A percentile compares a stretch with the other conserved stretches of the same genome.
Conservation (phyloP, 2,329 filamentous ascomycete species). For the Aspergillus awamori region DNA sequence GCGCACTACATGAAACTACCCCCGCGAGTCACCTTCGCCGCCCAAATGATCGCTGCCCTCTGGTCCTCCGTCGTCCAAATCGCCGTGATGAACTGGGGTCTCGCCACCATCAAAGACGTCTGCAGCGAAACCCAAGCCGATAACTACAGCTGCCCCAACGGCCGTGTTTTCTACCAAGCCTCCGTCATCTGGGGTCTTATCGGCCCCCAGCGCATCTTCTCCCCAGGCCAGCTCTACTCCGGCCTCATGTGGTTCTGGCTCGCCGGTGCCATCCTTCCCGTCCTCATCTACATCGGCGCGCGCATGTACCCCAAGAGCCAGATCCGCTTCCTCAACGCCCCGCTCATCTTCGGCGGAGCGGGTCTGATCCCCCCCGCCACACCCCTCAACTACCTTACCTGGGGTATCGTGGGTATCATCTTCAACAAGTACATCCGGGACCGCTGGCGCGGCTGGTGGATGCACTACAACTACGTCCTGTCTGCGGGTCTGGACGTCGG, state of each 20-base stretch:
- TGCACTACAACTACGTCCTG: conserved; percentile 76
- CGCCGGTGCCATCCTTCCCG: conserved; percentile 63
- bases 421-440: conserved; percentile 71
- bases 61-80: conserved; percentile 56
- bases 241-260: conserved; percentile 72
- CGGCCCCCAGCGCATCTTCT: conserved; percentile 71
- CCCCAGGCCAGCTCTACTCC: conserved; percentile 63
- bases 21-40: conserved; percentile 55
- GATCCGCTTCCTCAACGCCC: conserved; percentile 68
- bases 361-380: conserved; percentile 69
- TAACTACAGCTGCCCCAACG: conserved; percentile 62
- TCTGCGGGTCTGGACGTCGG: conserved; percentile 72
- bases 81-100: conserved; percentile 48
- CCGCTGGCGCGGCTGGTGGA: conserved; percentile 71
- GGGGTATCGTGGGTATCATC: conserved; percentile 67
- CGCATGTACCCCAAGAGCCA: conserved; percentile 63
- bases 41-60: conserved; percentile 54
- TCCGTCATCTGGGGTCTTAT: conserved; percentile 75
- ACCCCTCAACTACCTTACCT: conserved; percentile 70
- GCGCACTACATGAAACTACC: conserved; percentile 66
- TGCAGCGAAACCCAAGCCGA: conserved; percentile 63
- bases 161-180: conserved; percentile 67
- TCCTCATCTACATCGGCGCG: conserved; percentile 64
- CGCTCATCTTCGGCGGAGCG: conserved; percentile 68
- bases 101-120: conserved; percentile 62